phyloP scores from a whole-genome alignment of 2,329 filamentous ascomycete genomes.

The Magnaporthiopsis rhizophila region DNA sequence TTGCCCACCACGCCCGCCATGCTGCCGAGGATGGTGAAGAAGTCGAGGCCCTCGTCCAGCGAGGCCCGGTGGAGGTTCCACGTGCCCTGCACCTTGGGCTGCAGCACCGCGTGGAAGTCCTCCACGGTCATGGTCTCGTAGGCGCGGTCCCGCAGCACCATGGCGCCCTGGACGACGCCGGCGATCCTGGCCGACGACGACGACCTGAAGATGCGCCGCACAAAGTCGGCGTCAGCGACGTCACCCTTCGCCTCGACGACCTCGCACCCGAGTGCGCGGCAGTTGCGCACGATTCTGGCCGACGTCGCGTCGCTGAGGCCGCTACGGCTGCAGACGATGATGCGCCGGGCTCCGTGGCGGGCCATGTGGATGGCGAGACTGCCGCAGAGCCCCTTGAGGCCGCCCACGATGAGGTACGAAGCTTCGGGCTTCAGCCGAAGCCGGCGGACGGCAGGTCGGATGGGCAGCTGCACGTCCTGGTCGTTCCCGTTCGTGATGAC shows the following conservation, averaged over 20 bases:
- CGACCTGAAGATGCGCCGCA: no score
- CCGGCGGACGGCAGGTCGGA: no score
- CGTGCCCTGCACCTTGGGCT: constrained; percentile 43
- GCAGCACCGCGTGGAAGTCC: constrained; percentile 34
- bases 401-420: constrained; percentile 1
- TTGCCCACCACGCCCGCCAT: constrained; percentile 29
- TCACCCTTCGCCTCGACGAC: constrained; percentile 8
- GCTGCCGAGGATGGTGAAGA: constrained; percentile 38
- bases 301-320: no score
- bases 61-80: constrained; percentile 37
- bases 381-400: constrained; percentile 12
- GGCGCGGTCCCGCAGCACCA: constrained; percentile 29
- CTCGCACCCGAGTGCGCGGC: no score
- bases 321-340: no score
- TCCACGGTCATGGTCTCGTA: constrained; percentile 40
- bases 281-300: no score
- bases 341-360: no score
- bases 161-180: constrained; percentile 8
- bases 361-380: no score
- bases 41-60: constrained; percentile 23
- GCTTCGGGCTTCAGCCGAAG: no score
- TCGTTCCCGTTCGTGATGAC: neutral
- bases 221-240: constrained; percentile 7
- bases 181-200: no score
- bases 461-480: neutral